Evolutionary conservation across 345 rosid genomes (phyloP), one percentile per base, ranked within the genome.

Genomic region (Excoecaria agallocha): DNA sequence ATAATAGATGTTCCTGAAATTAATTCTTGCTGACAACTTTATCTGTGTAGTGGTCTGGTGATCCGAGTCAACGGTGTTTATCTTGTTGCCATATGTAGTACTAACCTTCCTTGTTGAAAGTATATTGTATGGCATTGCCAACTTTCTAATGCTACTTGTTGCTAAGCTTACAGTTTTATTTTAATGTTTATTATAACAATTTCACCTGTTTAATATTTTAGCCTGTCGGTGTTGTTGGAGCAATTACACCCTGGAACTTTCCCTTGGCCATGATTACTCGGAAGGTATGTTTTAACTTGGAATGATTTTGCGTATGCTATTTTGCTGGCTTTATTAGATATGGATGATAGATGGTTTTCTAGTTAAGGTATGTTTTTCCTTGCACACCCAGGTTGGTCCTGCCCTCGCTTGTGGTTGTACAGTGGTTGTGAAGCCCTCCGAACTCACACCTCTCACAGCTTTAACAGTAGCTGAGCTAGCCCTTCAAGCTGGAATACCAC

Each of bases 351-450:
- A 77, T 48, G 70, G 4, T 17, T 60, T 71, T 56, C 41, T 38
- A 39, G 35, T 66, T 43, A 69, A 45, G 74, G 41, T 59, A 69
- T 80, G 45, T 48, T 77, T 65, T 77, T 74, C 69, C 73, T 77
- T 30, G 66, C 52, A 61, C 63, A 49, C 77, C 64, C 81, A 95
- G 98, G 93, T 93, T 84, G 98, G 99, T 65, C 99, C 99, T 65
- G 99, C 99, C 76, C 93, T 95, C 81, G 98, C 99, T 51, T 88
- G 93, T 88, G 99, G 99, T 50, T 95, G 99, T 85, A 93, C 99
- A 64, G 94, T 91, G 73, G 94, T 95, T 76, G 76, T 95, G 79
- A 95, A 95, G 83, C 97, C 99, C 71, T 95, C 98, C 56, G 98
- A 93, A 82, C 87, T 93, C 74, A 95, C 98, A 2, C 99, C 99